Base-by-base conservation (phyloP, 805 yeast species). In the Ogataea pilisensis region DNA sequence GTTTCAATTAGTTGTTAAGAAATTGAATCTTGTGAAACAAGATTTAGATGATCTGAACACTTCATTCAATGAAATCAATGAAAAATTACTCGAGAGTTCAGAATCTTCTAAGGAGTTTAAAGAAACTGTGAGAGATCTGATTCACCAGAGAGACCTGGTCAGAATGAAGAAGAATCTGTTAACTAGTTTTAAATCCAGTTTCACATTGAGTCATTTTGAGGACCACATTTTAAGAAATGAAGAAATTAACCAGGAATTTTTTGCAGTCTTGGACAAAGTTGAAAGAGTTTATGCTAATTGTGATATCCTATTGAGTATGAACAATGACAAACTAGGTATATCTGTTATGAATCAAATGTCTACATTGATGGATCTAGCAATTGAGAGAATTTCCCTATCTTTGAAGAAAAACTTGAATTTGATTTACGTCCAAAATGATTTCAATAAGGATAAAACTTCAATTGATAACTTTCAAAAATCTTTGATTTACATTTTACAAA, bases 161-260 rank as follows among this genome's bases (percentile, higher is more conserved):
- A 55, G 53, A n/a, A 44, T 82, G 36, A 78, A 82, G 51, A 80
- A 75, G 53, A 59, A 68, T 28, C 53, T 85, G 1, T 59, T 85
- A 31, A 51, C 61, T 0, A 69, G 72, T 22, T 76, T 84, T 49
- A 78, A 80, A 46, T 68, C 72, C 4, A 75, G 75, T 42, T 87
- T 85, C 55, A 76, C 90, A 0, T 60, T 91, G 33, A 74, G 73
- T 33, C 90, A 82, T 45, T 75, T 77, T 42, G 97, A 91, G 50
- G 81, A 78, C 34, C 83, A 76, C 51, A 61, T 74, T 6, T 64
- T 90, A 30, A 56, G 60, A 18, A 69, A 71, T 24, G 70, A 68
- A 13, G 75, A 67, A 11, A 65, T 74, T 24, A 65, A 67, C 46
- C 50, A 45, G 13, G 67, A 64, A 16, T 88, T 83, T 55, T 85